Evolutionary conservation across 2,329 filamentous ascomycete genomes (phyloP), one percentile per base, ranked within the genome.

Genomic region (Thelonectria discophora): DNA sequence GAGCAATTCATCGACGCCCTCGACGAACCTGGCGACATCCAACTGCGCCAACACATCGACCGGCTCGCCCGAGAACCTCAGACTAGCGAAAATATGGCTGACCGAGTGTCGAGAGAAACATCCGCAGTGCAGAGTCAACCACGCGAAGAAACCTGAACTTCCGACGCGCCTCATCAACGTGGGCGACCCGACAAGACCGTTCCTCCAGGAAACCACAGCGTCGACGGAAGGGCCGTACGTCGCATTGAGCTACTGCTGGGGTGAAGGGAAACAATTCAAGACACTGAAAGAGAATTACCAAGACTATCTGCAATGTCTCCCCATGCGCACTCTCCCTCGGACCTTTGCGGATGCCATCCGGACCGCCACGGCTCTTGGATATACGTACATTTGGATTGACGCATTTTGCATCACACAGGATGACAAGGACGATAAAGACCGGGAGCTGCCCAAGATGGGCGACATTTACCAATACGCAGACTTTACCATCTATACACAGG

Each of bases 401-500:
- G 52, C 39, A 1, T 39, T 60, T 5, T 60, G 58, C 46, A 60
- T 60, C 30, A 60, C 51, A 6, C 69, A 56, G 77, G 24, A 57
- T 30, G 30, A 56, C 52, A 13, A 32, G 0, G 21, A 56, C 2
- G 64, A 68, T n/a, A 39, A 55, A 3, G 30, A 5, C 13, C 30
- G 34, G 3, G 64, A 68, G 18, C 34, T 66, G 5, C 48, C 50
- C 2, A 63, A 60, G 9, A 66, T 68, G 65, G 64, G 62, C 5
- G 52, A 66, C 15, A 66, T 66, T 18, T 68, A 68, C 34, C 60
- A 46, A 7, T 60, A 64, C 21, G 65, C 64, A 3, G 55, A 59
- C 9, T 55, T 68, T 18, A 65, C 63, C 39, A 66, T 68, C 4
- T 66, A 61, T 24, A 54, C 64, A 11, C 51, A 62, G 10, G 53